phyloP scores from a whole-genome alignment of 2,329 filamentous ascomycete genomes.

The Cyclaneusma minus region DNA sequence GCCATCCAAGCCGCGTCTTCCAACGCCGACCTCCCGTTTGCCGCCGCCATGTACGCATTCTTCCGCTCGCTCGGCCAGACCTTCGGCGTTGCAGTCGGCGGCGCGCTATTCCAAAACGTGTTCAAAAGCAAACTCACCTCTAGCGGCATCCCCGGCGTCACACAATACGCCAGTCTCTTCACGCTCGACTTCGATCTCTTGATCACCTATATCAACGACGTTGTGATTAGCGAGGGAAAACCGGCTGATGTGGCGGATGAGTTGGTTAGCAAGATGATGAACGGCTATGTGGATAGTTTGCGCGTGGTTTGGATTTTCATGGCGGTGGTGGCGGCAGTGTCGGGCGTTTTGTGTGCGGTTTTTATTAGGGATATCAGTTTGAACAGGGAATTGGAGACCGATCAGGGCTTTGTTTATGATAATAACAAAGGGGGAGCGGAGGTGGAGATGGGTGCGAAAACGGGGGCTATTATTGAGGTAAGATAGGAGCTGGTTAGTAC shows the following conservation, averaged over 20 bases:
- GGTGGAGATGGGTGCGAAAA: too few relatives aligned
- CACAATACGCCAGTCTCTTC: too few relatives aligned
- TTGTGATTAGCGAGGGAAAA: slow-evolving; percentile 11
- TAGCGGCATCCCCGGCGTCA: too few relatives aligned
- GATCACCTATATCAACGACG: slow-evolving; percentile 14
- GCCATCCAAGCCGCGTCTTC: slow-evolving; percentile 44
- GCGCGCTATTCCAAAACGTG: slow-evolving; percentile 54
- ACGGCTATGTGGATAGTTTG: slow-evolving; percentile 9
- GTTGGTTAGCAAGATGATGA: slow-evolving; percentile 9
- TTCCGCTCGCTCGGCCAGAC: slow-evolving; percentile 47
- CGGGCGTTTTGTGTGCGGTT: slow-evolving; percentile 9
- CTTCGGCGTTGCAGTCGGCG: slow-evolving; percentile 47
- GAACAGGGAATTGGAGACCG: slow-evolving; percentile 9
- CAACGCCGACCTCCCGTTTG: slow-evolving; percentile 39
- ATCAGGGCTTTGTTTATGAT: slow-evolving; percentile 10
- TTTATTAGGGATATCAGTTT: too few relatives aligned
- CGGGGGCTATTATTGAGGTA: too few relatives aligned
- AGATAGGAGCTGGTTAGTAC: too few relatives aligned
- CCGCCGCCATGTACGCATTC: slow-evolving; percentile 50
- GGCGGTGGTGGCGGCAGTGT: slow-evolving; percentile 9
- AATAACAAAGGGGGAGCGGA: too few relatives aligned
- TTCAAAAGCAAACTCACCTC: slow-evolving; percentile 13
- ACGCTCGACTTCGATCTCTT: too few relatives aligned
- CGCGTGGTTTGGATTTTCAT: slow-evolving; percentile 13
- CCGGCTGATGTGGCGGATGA: slow-evolving; percentile 15